A percentile compares a stretch with the other conserved stretches of the same genome.
Conservation (phyloP, 805 yeast genomes). For the Candida morakotiae region DNA sequence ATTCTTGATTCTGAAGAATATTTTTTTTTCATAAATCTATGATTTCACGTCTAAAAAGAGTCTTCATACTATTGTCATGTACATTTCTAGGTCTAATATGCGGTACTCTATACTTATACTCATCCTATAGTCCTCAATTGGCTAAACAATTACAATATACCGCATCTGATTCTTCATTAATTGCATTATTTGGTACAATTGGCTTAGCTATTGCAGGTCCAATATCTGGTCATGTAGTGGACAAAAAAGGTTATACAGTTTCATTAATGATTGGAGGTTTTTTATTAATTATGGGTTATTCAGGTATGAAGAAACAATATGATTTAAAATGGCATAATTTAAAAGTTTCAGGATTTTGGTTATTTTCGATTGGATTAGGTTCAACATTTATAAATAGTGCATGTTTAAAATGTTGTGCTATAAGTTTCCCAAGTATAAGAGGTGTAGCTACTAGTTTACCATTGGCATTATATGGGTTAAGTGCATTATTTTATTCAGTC, state of each 20-base stretch:
- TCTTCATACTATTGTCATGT: constrained; percentile 24
- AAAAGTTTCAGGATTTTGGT: constrained; percentile 39
- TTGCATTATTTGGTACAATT: constrained; percentile 65
- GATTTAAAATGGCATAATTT: constrained; percentile 36
- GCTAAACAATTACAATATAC: constrained; percentile 53
- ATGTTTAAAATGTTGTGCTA: constrained; percentile 69
- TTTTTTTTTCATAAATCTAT: constrained; percentile 1
- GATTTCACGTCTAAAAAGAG: constrained; percentile 16
- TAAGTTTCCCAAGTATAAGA: constrained; percentile 59
- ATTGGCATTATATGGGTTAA: constrained; percentile 68
- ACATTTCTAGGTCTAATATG: constrained; percentile 50
- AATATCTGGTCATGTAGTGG: constrained; percentile 62
- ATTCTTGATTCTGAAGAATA: constrained; percentile 1
- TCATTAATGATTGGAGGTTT: constrained; percentile 51
- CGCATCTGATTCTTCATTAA: constrained; percentile 58
- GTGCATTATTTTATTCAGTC: constrained; percentile 64
- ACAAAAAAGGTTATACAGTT: constrained; percentile 52
- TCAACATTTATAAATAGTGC: constrained; percentile 63
- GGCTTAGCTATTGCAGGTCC: constrained; percentile 68
- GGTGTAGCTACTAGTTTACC: constrained; percentile 79
- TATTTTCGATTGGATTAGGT: constrained; percentile 62
- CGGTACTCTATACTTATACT: constrained; percentile 73
- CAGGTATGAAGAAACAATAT: constrained; percentile 50
- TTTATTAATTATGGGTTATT: constrained; percentile 51
- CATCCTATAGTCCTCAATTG: constrained; percentile 76